Conservation (phyloP, 257 asterid genomes). For the Hygrophila difformis region DNA sequence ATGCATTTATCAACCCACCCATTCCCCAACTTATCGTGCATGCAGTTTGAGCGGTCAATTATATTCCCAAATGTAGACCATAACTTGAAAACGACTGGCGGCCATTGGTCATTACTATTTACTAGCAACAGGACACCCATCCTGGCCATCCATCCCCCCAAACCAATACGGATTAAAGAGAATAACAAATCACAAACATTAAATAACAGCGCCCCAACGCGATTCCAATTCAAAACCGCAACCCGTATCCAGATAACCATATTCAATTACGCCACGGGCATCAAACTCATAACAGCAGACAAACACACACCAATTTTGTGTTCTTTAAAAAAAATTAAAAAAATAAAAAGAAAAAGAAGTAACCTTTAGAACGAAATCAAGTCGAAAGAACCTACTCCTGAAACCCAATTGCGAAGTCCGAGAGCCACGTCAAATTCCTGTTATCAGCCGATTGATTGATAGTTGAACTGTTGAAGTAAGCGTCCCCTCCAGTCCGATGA, state of each 20-base stretch:
- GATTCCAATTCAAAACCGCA: too few relatives aligned
- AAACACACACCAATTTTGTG: too few relatives aligned
- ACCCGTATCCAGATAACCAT: too few relatives aligned
- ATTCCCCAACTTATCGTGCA: slow-evolving; percentile 1
- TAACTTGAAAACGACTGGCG: background rate
- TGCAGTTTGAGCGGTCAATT: background rate
- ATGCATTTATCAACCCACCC: slow-evolving; percentile 6
- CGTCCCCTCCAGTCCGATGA: slow-evolving; percentile 15
- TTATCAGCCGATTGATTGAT: slow-evolving; percentile 1
- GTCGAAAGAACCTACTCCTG: slow-evolving; percentile 10
- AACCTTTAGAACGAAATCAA: slow-evolving; percentile 9
- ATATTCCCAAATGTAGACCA: too few relatives aligned
- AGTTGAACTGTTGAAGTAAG: slow-evolving; percentile 20
- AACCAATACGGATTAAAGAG: slow-evolving; percentile 17
- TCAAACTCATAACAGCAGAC: too few relatives aligned
- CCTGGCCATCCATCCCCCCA: slow-evolving; percentile 5
- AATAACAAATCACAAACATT: background rate
- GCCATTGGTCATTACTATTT: too few relatives aligned
- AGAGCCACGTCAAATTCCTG: background rate
- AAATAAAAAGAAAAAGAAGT: too few relatives aligned
- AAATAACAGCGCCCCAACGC: background rate
- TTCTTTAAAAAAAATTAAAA: too few relatives aligned
- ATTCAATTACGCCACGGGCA: too few relatives aligned
- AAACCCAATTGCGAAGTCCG: slow-evolving; percentile 8
- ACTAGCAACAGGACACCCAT: too few relatives aligned